These are phyloP conservation scores for Rhodotorula taiwanensis DNA, from an alignment of 768 basidiomycete species.

Conservation along the genomic window DNA sequence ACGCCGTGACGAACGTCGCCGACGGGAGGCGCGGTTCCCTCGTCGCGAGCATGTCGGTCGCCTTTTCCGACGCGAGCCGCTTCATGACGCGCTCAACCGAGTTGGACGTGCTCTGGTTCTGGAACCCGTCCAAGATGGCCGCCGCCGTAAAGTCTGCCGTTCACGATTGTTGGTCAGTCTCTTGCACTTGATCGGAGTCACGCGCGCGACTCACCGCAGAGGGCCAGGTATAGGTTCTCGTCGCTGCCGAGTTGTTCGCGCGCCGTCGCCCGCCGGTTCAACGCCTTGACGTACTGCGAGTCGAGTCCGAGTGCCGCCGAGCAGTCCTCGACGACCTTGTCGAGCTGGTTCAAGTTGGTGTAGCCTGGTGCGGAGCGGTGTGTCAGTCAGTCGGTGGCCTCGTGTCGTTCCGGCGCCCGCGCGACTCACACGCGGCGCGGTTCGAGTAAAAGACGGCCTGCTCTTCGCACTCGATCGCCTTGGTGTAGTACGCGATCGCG, in stretches of 20 bases:
- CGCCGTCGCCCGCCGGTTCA: conserved; percentile 67
- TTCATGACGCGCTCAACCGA: conserved; percentile 90
- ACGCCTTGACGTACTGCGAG: conserved; percentile 64
- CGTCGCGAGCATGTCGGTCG: conserved; percentile 62
- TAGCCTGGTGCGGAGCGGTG: conserved; percentile 55
- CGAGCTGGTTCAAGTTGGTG: conserved; percentile 75
- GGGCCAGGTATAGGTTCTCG: conserved; percentile 51
- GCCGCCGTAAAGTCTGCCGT: conserved; percentile 84
- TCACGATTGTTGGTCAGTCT: background rate
- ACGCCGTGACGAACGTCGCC: conserved; percentile 79
- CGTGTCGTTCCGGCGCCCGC: background rate
- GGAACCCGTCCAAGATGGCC: conserved; percentile 88
- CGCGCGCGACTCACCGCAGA: conserved; percentile 26
- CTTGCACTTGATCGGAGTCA: too few relatives aligned
- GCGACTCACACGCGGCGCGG: conserved; percentile 78
- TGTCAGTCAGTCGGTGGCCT: background rate
- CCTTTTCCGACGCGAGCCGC: conserved; percentile 65
- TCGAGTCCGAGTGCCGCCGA: conserved; percentile 80
- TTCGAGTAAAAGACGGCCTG: conserved; percentile 89
- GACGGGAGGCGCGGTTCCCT: conserved; percentile 81
- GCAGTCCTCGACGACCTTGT: conserved; percentile 79
- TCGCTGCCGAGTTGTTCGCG: conserved; percentile 66
- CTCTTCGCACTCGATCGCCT: conserved; percentile 49
- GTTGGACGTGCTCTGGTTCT: conserved; percentile 66
- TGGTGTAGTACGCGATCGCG: conserved; percentile 49